Evolutionary conservation across 169 alveolate species (phyloP), one percentile per base, ranked within the genome.

Genomic region (Eimeria tenella): DNA sequence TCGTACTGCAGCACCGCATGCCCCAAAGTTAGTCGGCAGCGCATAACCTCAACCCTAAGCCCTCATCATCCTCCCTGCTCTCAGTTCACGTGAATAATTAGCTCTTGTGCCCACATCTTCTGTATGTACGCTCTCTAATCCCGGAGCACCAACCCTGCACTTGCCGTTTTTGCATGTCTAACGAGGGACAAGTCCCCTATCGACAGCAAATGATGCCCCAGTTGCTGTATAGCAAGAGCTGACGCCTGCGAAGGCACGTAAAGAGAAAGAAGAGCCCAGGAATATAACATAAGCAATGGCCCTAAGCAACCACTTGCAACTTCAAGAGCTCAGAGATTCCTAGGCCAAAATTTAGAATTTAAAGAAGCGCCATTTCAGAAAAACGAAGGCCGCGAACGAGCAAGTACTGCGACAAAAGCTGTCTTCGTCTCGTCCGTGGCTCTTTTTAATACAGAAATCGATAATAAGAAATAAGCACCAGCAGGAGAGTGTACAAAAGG

Each of bases 201-300:
- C 6, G 56, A 21, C n/a, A 90, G 79, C 55, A 90, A 82, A 50
- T 71, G 71, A 89, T 82, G 70, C 50, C 94, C 94, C 52, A 90
- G 31, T 65, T 90, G 94, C 77, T 90, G 94, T 63, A 90, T 42
- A 55, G 83, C 5, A 19, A 90, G 49, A 13, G 94, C 73, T 6
- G 87, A 56, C 70, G 83, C 88, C 94, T 90, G 77, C 0, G 49
- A 50, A 21, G 58, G 23, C 90, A 83, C 75, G 56, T 83, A 50
- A 23, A 21, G 68, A n/a, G 4, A 31, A 31, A 73, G 31, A n/a
- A 49, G 82, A 31, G 3, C 56, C 82, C 42, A 15, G 23, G n/a
- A 0, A 21, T 11, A 4, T 15, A 42, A 49, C 58, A n/a, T 25
- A 55, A 49, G 5, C 58, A 5, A 55, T 7, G 25, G 50, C 8